These are phyloP conservation scores for Populus alba DNA, from an alignment of 345 rosid species.

Conservation along the genomic window DNA sequence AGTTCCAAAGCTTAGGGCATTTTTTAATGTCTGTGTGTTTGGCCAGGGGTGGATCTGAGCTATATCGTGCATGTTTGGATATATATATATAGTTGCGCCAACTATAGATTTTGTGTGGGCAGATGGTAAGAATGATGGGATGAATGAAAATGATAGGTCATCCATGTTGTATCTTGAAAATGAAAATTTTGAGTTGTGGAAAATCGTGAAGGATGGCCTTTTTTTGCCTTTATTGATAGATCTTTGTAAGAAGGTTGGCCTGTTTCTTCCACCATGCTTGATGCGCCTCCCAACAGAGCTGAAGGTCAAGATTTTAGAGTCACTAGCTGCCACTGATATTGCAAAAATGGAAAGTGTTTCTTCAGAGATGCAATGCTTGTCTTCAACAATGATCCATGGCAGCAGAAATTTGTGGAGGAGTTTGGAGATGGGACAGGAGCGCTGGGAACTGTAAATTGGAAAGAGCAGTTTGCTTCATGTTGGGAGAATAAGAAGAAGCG, in stretches of 20 bases:
- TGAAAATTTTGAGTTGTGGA: conserved; percentile 49
- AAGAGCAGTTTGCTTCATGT: conserved; percentile 30
- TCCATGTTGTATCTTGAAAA: neutral
- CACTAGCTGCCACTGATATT: conserved; percentile 48
- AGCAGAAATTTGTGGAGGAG: conserved; percentile 20
- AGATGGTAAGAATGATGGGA: conserved; percentile 7
- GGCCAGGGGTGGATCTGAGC: conserved; percentile 25
- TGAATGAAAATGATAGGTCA: neutral
- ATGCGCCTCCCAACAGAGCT: conserved; percentile 60
- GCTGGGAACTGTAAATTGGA: conserved; percentile 39
- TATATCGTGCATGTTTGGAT: conserved; percentile 41
- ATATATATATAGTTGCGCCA: conserved; percentile 24
- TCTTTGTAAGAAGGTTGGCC: conserved; percentile 50
- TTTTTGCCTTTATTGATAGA: conserved; percentile 57
- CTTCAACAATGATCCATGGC: conserved; percentile 24
- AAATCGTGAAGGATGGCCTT: conserved; percentile 64
- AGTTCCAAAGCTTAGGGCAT: conserved; percentile 47
- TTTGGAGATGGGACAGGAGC: conserved; percentile 15
- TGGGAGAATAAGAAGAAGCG: conserved; percentile 33
- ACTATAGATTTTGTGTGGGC: conserved; percentile 34
- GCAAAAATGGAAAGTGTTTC: conserved; percentile 32
- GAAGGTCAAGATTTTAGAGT: conserved; percentile 62
- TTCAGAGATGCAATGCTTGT: conserved; percentile 19
- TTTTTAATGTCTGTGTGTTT: conserved; percentile 55
- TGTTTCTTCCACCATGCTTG: conserved; percentile 56